A percentile compares a stretch with the other conserved stretches of the same genome.
Evolutionary conservation across 2,329 filamentous ascomycete genomes (phyloP).

Genomic region (Gaeumannomyces tritici): DNA sequence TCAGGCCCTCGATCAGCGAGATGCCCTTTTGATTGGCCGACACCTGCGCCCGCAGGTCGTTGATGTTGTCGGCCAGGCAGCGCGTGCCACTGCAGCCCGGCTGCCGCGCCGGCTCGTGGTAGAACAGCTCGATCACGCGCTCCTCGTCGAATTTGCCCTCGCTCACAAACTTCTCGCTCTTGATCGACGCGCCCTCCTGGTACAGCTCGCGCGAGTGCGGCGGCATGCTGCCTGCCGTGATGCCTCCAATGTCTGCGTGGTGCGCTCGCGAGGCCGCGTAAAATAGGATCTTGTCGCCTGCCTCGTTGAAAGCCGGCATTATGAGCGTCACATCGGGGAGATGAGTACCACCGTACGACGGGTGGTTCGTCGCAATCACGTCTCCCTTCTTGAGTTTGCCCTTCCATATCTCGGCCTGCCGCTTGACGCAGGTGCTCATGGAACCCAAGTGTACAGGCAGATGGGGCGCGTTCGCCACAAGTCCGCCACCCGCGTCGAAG

Average conservation of each 20-base stretch:
- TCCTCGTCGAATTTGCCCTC: constrained; percentile 62
- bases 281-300: constrained; percentile 44
- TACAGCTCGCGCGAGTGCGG: constrained; percentile 52
- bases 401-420: constrained; percentile 47
- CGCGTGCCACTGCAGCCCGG: constrained; percentile 61
- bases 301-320: constrained; percentile 56
- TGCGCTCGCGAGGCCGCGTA: constrained; percentile 63
- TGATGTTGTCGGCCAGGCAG: constrained; percentile 65
- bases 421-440: constrained; percentile 63
- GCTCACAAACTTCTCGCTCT: constrained; percentile 53
- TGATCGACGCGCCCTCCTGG: constrained; percentile 49
- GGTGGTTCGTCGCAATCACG: constrained; percentile 65
- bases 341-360: constrained; percentile 65
- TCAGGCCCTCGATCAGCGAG: constrained; percentile 59
- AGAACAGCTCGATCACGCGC: constrained; percentile 54
- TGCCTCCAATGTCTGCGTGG: constrained; percentile 61
- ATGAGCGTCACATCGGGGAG: constrained; percentile 65
- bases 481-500: constrained; percentile 57
- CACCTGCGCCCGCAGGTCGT: constrained; percentile 66
- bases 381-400: constrained; percentile 64
- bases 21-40: constrained; percentile 69
- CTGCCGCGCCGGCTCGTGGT: constrained; percentile 57
- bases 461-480: constrained; percentile 63
- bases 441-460: constrained; percentile 62
- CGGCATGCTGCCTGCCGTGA: constrained; percentile 67